Percentiles rank a stretch among this genome's conserved stretches.
Conservation (phyloP, 2,329 filamentous ascomycete genomes). For the Diplocarpon mali region DNA sequence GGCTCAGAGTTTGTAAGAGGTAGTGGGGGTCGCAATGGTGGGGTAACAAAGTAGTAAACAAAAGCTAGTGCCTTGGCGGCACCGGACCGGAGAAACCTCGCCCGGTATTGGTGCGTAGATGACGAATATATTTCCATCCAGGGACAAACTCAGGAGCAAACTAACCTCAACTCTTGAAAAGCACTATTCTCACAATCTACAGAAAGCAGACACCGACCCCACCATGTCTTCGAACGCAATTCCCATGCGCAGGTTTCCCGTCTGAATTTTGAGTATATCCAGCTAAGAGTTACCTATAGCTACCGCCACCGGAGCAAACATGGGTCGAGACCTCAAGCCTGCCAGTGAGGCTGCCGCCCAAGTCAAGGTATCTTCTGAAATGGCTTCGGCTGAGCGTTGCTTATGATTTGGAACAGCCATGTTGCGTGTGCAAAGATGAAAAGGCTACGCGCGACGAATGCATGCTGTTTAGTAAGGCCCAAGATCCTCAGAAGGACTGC, state of each 20-base stretch:
- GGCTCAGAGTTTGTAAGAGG: not conserved
- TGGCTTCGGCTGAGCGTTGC: not conserved
- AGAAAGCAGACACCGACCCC: constrained; percentile 11
- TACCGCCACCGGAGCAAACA: constrained; percentile 21
- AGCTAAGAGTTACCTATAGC: constrained; percentile 15
- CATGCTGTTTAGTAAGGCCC: constrained; percentile 89
- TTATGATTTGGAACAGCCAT: constrained; percentile 49
- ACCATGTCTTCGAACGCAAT: constrained; percentile 22
- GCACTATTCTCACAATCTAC: constrained; percentile 15
- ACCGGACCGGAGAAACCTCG: no score
- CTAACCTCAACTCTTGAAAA: constrained; percentile 9
- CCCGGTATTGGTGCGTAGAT: no score
- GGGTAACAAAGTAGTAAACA: no score
- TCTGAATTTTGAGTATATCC: not conserved
- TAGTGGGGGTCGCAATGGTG: not conserved
- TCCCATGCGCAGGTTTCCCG: constrained; percentile 21
- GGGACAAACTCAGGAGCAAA: not conserved
- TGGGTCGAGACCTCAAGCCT: constrained; percentile 21
- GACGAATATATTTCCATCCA: no score
- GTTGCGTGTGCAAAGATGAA: constrained; percentile 95
- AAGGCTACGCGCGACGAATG: constrained; percentile 91
- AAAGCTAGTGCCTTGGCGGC: no score
- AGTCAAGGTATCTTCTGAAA: constrained; percentile 18
- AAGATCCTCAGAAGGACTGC: constrained; percentile 78
- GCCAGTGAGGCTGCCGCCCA: constrained; percentile 16